A percentile compares a stretch with the other conserved stretches of the same genome.
Evolutionary conservation across 192 early-diverging fungal genomes (phyloP).

Genomic region (Coemansia sp.): DNA sequence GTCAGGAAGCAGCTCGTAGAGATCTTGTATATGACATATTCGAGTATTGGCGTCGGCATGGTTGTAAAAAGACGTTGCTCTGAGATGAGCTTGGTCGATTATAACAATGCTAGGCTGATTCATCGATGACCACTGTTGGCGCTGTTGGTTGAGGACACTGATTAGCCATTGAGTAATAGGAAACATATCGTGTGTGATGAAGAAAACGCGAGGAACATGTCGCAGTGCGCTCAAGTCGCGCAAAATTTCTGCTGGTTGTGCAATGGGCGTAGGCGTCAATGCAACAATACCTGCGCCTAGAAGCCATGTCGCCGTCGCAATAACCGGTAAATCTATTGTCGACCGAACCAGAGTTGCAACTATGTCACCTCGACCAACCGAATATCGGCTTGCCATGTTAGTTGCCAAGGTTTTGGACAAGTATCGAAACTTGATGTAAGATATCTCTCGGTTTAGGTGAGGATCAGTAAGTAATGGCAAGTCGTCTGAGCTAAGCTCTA

Average conservation of each 20-base stretch:
- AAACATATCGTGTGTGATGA: neutral
- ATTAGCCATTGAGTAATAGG: neutral
- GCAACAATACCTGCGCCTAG: conserved; percentile 23
- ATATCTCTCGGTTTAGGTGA: conserved; percentile 11
- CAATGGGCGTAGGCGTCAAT: conserved; percentile 10
- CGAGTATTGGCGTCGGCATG: too few relatives aligned
- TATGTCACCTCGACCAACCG: conserved; percentile 6
- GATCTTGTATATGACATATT: too few relatives aligned
- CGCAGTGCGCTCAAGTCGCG: neutral
- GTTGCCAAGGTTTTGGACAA: neutral
- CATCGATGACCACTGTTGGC: neutral
- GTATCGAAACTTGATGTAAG: conserved; percentile 8
- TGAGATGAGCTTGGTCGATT: too few relatives aligned
- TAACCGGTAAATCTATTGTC: conserved; percentile 29
- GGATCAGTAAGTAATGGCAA: conserved; percentile 26
- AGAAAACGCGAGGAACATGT: neutral
- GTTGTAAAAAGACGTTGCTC: too few relatives aligned
- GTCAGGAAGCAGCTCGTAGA: neutral
- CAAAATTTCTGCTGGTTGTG: neutral
- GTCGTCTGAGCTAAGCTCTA: neutral
- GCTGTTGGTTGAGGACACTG: neutral
- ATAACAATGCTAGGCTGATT: too few relatives aligned
- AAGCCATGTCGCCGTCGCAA: conserved; percentile 29
- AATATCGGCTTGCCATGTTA: conserved; percentile 11
- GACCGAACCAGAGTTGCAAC: conserved; percentile 24